Evolutionary conservation across 1,284 basidiomycete species (phyloP), one percentile per base, ranked within the genome.

Genomic region (Trametes polyzona): DNA sequence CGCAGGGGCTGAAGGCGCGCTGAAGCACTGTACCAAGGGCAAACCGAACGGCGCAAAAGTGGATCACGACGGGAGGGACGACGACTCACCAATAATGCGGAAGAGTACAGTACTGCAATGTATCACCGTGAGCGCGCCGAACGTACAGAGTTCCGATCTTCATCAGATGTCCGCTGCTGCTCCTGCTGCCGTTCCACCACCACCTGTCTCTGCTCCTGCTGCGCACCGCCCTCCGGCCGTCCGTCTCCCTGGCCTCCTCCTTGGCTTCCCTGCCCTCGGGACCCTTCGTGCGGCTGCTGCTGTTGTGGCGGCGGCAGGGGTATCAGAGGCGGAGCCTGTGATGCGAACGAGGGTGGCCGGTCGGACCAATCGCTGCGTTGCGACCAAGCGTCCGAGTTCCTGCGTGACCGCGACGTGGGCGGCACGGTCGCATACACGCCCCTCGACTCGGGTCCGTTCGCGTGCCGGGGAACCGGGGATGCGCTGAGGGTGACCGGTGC

Each of bases 271-370:
- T 44, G 30, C 21, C 21, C 42, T 27, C 56, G 37, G n/a, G 53
- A 10, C 40, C 51, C 44, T 19, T 55, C 43, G 43, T 40, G 57
- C 33, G 52, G 10, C 27, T 37, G 39, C 47, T 52, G 50, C 19
- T 23, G 37, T 14, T 33, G 37, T 48, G 52, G 41, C 23, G 53
- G 52, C 26, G 64, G 57, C 23, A 59, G 53, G 41, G 62, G 59
- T 54, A 65, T 63, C 52, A 60, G 42, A 14, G 64, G 59, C 35
- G 65, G 65, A 27, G 59, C 57, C 49, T 64, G 58, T 27, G 65
- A 67, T 7, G 58, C 58, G 24, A 61, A 65, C 27, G 64, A 65
- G 46, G 65, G 62, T 39, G 65, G 64, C 17, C 62, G 53, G 51
- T 65, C 62, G 10, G 62, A 65, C 50, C 52, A 58, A 16, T 50